Conservation (phyloP, 2,329 filamentous ascomycete genomes). For the Talaromyces pinophilus region DNA sequence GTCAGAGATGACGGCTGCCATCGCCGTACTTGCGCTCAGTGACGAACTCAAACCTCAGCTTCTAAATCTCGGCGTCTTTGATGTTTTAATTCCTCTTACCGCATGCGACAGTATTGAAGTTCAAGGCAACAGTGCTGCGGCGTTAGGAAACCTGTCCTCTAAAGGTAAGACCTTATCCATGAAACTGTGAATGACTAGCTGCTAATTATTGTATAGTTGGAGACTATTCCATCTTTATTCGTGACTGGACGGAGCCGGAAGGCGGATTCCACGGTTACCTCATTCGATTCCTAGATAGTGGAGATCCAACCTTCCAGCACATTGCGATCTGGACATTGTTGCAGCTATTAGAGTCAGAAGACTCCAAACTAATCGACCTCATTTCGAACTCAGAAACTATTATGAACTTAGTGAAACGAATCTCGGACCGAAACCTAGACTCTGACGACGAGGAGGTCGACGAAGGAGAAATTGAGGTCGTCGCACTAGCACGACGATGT, state of each 20-base stretch:
- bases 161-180: constrained; percentile 67
- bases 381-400: constrained; percentile 91
- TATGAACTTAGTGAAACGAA: constrained; percentile 85
- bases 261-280: constrained; percentile 96
- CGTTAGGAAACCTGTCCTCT: constrained; percentile 90
- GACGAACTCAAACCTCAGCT: constrained; percentile 94
- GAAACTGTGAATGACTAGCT: constrained; percentile 6
- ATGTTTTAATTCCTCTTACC: constrained; percentile 91
- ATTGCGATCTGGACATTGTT: constrained; percentile 98
- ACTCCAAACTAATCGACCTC: constrained; percentile 80
- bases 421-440: constrained; percentile 85
- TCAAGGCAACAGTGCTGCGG: constrained; percentile 95
- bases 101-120: constrained; percentile 96
- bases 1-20: constrained; percentile 99
- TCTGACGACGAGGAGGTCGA: constrained; percentile 83
- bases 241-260: constrained; percentile 88
- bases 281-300: constrained; percentile 86
- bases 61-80: constrained; percentile 88
- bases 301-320: constrained; percentile 96
- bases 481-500: constrained; percentile 85
- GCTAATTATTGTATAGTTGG: constrained; percentile 65
- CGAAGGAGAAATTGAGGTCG: constrained; percentile 89
- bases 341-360: constrained; percentile 92
- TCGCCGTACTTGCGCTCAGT: constrained; percentile 90
- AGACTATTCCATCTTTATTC: constrained; percentile 93